A percentile compares a stretch with the other conserved stretches of the same genome.
phyloP scores from a whole-genome alignment of 495 filamentous ascomycete species.

The Saxophila tyrrhenica region DNA sequence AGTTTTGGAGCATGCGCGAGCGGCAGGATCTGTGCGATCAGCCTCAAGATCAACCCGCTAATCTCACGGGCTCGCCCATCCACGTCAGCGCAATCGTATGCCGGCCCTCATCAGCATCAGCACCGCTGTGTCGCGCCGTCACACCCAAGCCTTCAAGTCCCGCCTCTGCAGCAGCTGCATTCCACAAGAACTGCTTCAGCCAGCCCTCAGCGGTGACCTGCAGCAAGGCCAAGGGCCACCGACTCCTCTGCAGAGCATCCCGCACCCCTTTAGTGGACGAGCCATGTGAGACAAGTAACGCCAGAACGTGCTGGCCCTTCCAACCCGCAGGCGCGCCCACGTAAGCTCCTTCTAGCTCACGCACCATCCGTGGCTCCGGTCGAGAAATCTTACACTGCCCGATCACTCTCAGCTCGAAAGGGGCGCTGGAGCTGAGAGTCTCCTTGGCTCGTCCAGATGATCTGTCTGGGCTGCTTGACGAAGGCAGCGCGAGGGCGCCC shows the following conservation, averaged over 20 bases:
- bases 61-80: slow-evolving; percentile 10
- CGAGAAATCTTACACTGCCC: slow-evolving; percentile 71
- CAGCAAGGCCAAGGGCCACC: slow-evolving; percentile 52
- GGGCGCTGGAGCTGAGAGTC: neutral
- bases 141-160: slow-evolving; percentile 40
- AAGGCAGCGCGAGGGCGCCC: slow-evolving; percentile 63
- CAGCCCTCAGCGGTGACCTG: slow-evolving; percentile 38
- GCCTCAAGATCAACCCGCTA: too few relatives aligned
- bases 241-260: slow-evolving; percentile 54
- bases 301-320: slow-evolving; percentile 49
- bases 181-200: slow-evolving; percentile 61
- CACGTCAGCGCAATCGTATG: slow-evolving; percentile 11
- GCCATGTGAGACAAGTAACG: slow-evolving; percentile 44
- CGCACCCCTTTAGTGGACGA: slow-evolving; percentile 48
- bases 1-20: neutral
- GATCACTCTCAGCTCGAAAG: slow-evolving; percentile 44
- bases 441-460: neutral
- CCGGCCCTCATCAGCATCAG: neutral
- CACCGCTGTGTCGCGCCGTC: slow-evolving; percentile 3
- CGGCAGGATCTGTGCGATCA: neutral
- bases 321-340: slow-evolving; percentile 57
- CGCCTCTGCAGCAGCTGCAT: slow-evolving; percentile 46
- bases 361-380: slow-evolving; percentile 52
- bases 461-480: slow-evolving; percentile 9
- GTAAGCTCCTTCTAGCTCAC: slow-evolving; percentile 80